Evolutionary conservation across 768 basidiomycete species (phyloP), one percentile per base, ranked within the genome.

Genomic region (Leccinum aurantiacum): DNA sequence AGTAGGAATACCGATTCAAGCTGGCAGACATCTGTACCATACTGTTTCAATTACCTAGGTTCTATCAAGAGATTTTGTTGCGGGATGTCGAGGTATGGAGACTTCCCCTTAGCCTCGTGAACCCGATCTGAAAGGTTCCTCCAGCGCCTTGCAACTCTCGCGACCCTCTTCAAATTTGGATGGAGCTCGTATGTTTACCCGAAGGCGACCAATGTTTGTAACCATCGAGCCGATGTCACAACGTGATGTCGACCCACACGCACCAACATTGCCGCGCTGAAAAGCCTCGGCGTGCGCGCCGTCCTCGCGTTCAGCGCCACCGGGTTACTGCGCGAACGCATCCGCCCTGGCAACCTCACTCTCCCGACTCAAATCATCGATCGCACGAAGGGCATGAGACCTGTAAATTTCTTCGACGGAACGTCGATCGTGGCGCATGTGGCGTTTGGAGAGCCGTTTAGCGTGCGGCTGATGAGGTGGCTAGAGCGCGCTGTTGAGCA

Each of bases 221-320:
- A 29, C 27, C 27, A 29, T 29, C 27, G 27, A 29, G 27, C 27
- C 27, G 27, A 29, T 29, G 27, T 29, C 27, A 29, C 27, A 29
- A 29, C 27, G 27, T 29, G 27, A 29, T 29, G 27, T 29, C 27
- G 27, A 29, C 27, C 95, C 52, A 76, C 81, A 0, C 86, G 91
- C 53, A 95, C 96, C 63, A 99, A 98, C 81, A 94, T 98, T 68
- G 90, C 95, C 29, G 96, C 95, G 0, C 83, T 98, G 69, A 98
- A 98, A 76, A 88, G 86, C 44, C 82, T 98, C 65, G 96, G 96
- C 46, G 91, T 94, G 7, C 84, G 88, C 63, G 91, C 87, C 53
- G 85, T 98, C 71, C 79, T 98, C 64, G 94, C 94, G 7, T 98
- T 98, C 82, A 91, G 90, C 38, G 95, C 96, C 17, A 96, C 98